phyloP scores from a whole-genome alignment of 2,329 filamentous ascomycete species.

The Clonostachys rosea region DNA sequence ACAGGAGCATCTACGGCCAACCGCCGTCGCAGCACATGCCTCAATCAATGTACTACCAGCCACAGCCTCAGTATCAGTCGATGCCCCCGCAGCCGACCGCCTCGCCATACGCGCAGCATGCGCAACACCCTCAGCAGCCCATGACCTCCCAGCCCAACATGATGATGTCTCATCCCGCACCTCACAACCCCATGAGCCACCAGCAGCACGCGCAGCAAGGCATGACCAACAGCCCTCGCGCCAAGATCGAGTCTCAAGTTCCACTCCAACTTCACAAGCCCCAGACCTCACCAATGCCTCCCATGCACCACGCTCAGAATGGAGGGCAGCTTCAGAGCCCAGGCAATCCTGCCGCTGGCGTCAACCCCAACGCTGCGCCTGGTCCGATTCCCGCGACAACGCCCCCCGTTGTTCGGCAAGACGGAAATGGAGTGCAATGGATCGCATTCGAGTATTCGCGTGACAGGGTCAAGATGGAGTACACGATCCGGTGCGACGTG shows the following conservation, averaged over 20 bases:
- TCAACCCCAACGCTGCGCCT: slow-evolving; percentile 87
- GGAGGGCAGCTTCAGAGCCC: slow-evolving; percentile 32
- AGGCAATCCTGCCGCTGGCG: slow-evolving; percentile 36
- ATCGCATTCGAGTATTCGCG: slow-evolving; percentile 98
- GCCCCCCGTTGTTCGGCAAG: slow-evolving; percentile 87
- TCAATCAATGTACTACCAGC: slow-evolving; percentile 72
- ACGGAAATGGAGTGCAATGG: slow-evolving; percentile 97
- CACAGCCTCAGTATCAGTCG: slow-evolving; percentile 57
- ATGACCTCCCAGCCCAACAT: slow-evolving; percentile 62
- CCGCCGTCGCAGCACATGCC: slow-evolving; percentile 74
- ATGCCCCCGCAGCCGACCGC: slow-evolving; percentile 59
- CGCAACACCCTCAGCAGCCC: slow-evolving; percentile 42
- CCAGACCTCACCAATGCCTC: slow-evolving; percentile 34
- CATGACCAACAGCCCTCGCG: slow-evolving; percentile 57
- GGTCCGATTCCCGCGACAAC: slow-evolving; percentile 97
- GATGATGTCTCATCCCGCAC: slow-evolving; percentile 59
- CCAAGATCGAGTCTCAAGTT: slow-evolving; percentile 60
- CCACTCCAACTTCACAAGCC: slow-evolving; percentile 57
- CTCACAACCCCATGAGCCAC: slow-evolving; percentile 54
- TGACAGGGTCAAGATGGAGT: slow-evolving; percentile 98
- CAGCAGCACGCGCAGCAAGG: slow-evolving; percentile 52
- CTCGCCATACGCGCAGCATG: slow-evolving; percentile 58
- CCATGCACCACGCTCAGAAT: slow-evolving; percentile 27
- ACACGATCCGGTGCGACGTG: slow-evolving; percentile 96
- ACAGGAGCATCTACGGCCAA: slow-evolving; percentile 81